A percentile compares a stretch with the other conserved stretches of the same genome.
These are phyloP conservation scores for Fusarium sp. DNA, from an alignment of 2,329 filamentous ascomycete species.

Conservation along the genomic window DNA sequence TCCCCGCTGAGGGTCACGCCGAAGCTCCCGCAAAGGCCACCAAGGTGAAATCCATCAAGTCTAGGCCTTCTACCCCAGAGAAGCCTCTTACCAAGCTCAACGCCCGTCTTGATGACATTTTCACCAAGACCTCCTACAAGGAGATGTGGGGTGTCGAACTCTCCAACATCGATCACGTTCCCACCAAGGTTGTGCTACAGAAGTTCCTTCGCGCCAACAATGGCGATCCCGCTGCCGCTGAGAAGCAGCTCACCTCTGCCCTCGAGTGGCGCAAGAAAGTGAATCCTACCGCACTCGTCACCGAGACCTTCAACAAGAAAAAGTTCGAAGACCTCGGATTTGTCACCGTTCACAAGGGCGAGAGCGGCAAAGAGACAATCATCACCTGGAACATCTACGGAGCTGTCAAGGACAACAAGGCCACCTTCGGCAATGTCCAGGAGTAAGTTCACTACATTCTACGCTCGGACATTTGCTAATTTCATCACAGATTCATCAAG, in stretches of 20 bases:
- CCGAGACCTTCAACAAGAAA: slow-evolving; percentile 71
- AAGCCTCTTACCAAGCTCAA: slow-evolving; percentile 67
- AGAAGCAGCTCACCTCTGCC: slow-evolving; percentile 82
- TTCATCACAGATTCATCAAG: slow-evolving; percentile 76
- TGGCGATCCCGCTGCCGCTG: slow-evolving; percentile 78
- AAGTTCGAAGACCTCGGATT: slow-evolving; percentile 87
- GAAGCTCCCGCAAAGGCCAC: slow-evolving; percentile 24
- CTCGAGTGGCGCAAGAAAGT: slow-evolving; percentile 85
- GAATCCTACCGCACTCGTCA: slow-evolving; percentile 75
- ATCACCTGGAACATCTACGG: slow-evolving; percentile 97
- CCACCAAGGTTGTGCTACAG: slow-evolving; percentile 86
- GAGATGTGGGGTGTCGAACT: slow-evolving; percentile 93
- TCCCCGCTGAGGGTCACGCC: slow-evolving; percentile 5
- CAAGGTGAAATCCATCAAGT: slow-evolving; percentile 24
- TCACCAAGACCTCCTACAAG: slow-evolving; percentile 68
- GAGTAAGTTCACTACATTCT: slow-evolving; percentile 70
- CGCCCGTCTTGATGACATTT: slow-evolving; percentile 67
- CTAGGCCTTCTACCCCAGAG: slow-evolving; percentile 34
- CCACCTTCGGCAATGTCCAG: slow-evolving; percentile 85
- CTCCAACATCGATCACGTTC: slow-evolving; percentile 68
- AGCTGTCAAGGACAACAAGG: slow-evolving; percentile 82
- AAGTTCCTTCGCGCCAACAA: slow-evolving; percentile 95
- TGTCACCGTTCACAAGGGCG: slow-evolving; percentile 76
- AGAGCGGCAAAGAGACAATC: slow-evolving; percentile 69
- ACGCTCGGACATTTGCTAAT: slow-evolving; percentile 20